A percentile compares a stretch with the other conserved stretches of the same genome.
These are phyloP conservation scores for Dipodascus albidus DNA, from an alignment of 805 yeast species.

Conservation along the genomic window DNA sequence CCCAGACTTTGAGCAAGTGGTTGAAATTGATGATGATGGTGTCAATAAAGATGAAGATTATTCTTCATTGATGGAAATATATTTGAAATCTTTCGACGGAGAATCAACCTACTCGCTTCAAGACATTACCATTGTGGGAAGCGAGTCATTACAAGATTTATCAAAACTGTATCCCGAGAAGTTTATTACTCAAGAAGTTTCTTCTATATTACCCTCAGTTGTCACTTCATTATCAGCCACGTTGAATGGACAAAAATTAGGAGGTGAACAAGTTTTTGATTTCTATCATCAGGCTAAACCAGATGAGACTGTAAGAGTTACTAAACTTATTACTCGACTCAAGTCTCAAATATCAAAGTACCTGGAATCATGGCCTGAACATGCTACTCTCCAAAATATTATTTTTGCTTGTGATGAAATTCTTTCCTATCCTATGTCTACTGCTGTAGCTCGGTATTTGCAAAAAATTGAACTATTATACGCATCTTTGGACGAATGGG, in stretches of 20 bases:
- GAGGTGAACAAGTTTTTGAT: slow-evolving; percentile 31
- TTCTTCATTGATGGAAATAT: slow-evolving; percentile 4
- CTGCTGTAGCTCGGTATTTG: slow-evolving; percentile 68
- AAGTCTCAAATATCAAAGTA: slow-evolving; percentile 36
- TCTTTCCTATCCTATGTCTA: slow-evolving; percentile 44
- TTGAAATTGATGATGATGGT: not conserved
- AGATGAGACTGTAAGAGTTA: slow-evolving; percentile 50
- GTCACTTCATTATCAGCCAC: slow-evolving; percentile 5
- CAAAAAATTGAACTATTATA: slow-evolving; percentile 81
- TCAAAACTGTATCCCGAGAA: not conserved
- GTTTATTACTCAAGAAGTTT: not conserved
- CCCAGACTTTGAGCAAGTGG: slow-evolving; percentile 70
- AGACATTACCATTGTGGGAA: not conserved
- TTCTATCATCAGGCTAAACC: slow-evolving; percentile 59
- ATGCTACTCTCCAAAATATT: slow-evolving; percentile 71
- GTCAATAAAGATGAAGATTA: slow-evolving; percentile 1
- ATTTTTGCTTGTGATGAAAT: slow-evolving; percentile 55
- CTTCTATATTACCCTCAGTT: slow-evolving; percentile 29
- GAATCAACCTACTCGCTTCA: not conserved
- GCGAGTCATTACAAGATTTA: not conserved
- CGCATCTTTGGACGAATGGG: slow-evolving; percentile 82
- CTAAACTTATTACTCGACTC: slow-evolving; percentile 34
- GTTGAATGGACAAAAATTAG: slow-evolving; percentile 26
- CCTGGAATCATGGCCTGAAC: slow-evolving; percentile 81
- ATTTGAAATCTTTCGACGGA: not conserved